phyloP scores from a whole-genome alignment of 768 basidiomycete species.

The Mycena capillaripes region DNA sequence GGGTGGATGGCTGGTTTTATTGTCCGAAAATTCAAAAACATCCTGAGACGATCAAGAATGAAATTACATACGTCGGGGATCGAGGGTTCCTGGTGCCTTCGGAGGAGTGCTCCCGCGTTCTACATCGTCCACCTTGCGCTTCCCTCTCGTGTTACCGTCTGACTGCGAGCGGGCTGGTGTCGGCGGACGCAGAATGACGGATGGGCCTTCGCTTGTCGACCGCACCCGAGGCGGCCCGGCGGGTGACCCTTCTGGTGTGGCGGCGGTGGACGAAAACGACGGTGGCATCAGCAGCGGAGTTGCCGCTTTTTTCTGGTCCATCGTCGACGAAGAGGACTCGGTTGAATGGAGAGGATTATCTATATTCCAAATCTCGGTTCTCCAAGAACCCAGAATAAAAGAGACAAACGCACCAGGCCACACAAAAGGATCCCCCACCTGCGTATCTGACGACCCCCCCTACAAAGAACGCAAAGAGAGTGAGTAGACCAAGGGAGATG shows the following conservation, averaged over 20 bases:
- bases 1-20: conserved; percentile 10
- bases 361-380: neutral
- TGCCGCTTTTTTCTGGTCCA: conserved; percentile 22
- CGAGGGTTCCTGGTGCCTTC: conserved; percentile 11
- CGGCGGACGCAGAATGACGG: neutral
- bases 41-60: neutral
- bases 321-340: conserved; percentile 35
- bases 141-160: neutral
- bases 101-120: conserved; percentile 9
- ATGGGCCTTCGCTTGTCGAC: conserved; percentile 6
- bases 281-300: neutral
- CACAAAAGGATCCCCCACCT: conserved; percentile 24
- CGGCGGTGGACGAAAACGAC: conserved; percentile 8
- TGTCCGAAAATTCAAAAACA: neutral
- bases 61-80: conserved; percentile 25
- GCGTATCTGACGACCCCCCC: conserved; percentile 33
- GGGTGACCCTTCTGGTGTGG: conserved; percentile 15
- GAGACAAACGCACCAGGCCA: conserved; percentile 31
- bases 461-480: conserved; percentile 22
- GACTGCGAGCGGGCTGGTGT: conserved; percentile 11
- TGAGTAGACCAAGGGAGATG: conserved; percentile 9
- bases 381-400: neutral
- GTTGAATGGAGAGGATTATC: conserved; percentile 24
- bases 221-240: neutral
- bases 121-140: conserved; percentile 25